Evolutionary conservation across 2,329 filamentous ascomycete genomes (phyloP).

Genomic region (Ascochyta lentis): DNA sequence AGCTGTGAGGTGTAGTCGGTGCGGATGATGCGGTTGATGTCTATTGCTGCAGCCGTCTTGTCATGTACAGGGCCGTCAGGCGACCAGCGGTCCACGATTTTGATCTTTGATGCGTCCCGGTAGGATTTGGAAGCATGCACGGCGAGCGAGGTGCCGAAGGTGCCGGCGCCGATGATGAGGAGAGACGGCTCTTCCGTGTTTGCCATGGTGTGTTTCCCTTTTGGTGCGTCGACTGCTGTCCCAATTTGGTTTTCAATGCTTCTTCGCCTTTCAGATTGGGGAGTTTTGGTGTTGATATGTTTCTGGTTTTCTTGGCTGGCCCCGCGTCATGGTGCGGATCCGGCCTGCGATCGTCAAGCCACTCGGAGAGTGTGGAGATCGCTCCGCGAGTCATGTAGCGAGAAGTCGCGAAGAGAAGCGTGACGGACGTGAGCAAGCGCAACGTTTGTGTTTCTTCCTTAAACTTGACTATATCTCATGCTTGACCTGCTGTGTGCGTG

Average conservation of each 20-base stretch:
- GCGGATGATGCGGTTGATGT: constrained; percentile 68
- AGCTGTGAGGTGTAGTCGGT: constrained; percentile 65
- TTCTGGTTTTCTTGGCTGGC: constrained; percentile 3
- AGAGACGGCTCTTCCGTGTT: constrained; percentile 25
- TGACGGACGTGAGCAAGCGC: no score
- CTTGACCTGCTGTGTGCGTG: background rate
- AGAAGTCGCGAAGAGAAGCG: background rate
- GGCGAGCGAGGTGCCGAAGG: constrained; percentile 71
- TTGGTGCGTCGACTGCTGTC: background rate
- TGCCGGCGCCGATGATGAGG: constrained; percentile 69
- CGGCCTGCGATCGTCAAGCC: constrained; percentile 10
- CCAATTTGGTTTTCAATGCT: no score
- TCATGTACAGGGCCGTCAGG: constrained; percentile 50
- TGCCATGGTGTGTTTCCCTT: background rate
- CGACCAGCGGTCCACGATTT: constrained; percentile 38
- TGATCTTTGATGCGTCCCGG: constrained; percentile 51
- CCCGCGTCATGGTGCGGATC: constrained; percentile 16
- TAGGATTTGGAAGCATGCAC: constrained; percentile 64
- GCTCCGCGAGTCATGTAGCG: constrained; percentile 4
- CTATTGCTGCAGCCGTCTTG: constrained; percentile 62
- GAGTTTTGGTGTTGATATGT: background rate
- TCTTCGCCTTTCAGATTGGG: background rate
- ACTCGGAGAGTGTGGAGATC: constrained; percentile 9
- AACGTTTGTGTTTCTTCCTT: no score
- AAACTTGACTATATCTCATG: no score